These are phyloP conservation scores for Pythium rhizo-oryzae DNA, from an alignment of 352 stramenopile species.

Conservation along the genomic window DNA sequence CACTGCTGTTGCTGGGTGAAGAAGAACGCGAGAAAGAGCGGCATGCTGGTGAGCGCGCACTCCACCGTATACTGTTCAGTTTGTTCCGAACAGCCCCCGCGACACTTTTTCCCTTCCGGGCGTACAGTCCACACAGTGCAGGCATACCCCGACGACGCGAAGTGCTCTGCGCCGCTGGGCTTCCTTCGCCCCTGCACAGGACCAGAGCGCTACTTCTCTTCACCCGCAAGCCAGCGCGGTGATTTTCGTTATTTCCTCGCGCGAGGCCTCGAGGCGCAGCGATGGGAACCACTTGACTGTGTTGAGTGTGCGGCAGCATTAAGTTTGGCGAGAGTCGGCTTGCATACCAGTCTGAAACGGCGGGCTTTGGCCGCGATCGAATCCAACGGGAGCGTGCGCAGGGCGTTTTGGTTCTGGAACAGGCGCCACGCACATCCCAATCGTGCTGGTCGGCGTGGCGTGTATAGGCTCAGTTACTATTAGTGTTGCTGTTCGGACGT, in stretches of 20 bases:
- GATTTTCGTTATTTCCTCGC: no score
- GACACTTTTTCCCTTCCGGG: not conserved
- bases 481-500: not conserved
- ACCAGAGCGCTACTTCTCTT: no score
- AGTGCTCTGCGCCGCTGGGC: no score
- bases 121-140: not conserved
- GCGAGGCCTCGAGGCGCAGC: no score
- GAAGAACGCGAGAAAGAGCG: not conserved
- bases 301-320: not conserved
- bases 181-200: no score
- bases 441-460: not conserved
- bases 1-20: no score
- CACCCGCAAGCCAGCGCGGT: no score
- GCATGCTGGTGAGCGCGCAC: not conserved
- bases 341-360: not conserved
- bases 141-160: no score
- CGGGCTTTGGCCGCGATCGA: not conserved
- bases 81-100: slow-evolving; percentile 5
- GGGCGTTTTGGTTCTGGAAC: slow-evolving; percentile 16
- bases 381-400: not conserved
- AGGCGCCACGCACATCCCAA: not conserved
- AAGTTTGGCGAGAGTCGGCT: not conserved
- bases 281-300: no score
- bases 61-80: not conserved
- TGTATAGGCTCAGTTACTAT: not conserved